Base-by-base conservation (phyloP, 306 rosid genomes). In the Malus sylvestris region DNA sequence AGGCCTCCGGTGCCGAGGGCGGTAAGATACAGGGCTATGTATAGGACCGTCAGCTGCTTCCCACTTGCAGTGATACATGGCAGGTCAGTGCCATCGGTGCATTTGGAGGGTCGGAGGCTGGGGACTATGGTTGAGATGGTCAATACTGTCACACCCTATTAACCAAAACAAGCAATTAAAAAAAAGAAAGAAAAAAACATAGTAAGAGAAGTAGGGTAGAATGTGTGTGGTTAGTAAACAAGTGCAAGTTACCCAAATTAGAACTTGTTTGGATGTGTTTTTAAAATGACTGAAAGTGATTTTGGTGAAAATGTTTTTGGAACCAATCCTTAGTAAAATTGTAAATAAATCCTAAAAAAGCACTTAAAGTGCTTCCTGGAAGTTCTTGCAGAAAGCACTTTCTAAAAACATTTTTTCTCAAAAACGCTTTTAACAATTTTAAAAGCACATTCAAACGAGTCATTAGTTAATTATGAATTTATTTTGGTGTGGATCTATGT, bases 1-100 rank as follows among this genome's bases (percentile, higher is more conserved):
- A 94, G 78, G 8, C 98, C 97, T 0, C 98, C 97, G 0, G 97
- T 94, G 29, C 97, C 98, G 1, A 90, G 92, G 11, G 97, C 93
- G 0, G 92, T 92, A 20, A 88, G 70, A 42, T 92, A 94, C 6
- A 94, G 90, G 2, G 95, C 95, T 61, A 79, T 10, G 80, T 90
- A 83, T 30, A 95, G 88, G n/a, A 86, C 79, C 25, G 20, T 32
- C 61, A 88, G 77, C 74, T 92, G 96, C 76, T 30, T 80, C 35
- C 68, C 76, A 82, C 76, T 80, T 3, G 97, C 96, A 14, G 80
- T 72, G 25, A 72, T 72, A 53, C 97, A 90, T 3, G 81, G 79
- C 5, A 33, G 2, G 51, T 15, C 73, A 2, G 58, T 64, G 4
- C 25, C 81, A 1, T 3, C 74, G 0, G 75, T 20, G 84, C 98